A percentile compares a stretch with the other conserved stretches of the same genome.
These are phyloP conservation scores for Xylaria sp. DNA, from an alignment of 2,329 filamentous ascomycete species.

Conservation along the genomic window DNA sequence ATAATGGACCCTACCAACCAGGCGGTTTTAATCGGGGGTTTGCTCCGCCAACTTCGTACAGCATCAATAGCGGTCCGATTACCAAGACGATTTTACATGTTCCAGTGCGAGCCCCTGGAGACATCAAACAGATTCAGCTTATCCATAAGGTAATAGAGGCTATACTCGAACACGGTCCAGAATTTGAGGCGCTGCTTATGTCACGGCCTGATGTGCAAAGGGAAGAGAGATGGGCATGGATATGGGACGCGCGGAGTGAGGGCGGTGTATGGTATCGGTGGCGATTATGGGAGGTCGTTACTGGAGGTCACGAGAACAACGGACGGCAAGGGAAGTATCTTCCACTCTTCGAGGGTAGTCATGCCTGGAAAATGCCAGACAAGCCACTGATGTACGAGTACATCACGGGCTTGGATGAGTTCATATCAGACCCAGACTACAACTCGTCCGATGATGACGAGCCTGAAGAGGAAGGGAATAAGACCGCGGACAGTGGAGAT, in stretches of 20 bases:
- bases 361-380: constrained; percentile 73
- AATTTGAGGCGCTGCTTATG: constrained; percentile 92
- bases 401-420: constrained; percentile 67
- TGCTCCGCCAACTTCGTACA: constrained; percentile 70
- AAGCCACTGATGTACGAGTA: constrained; percentile 75
- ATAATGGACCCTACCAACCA: constrained; percentile 37
- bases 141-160: constrained; percentile 86
- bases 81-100: constrained; percentile 54
- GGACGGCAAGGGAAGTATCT: constrained; percentile 48
- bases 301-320: constrained; percentile 47
- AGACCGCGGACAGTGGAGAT: constrained; percentile 35
- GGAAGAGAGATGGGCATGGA: constrained; percentile 88
- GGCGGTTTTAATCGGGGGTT: constrained; percentile 55
- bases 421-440: constrained; percentile 79
- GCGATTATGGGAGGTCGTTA: constrained; percentile 83
- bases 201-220: constrained; percentile 73
- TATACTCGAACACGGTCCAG: constrained; percentile 71
- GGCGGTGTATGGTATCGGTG: constrained; percentile 90
- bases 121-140: constrained; percentile 71
- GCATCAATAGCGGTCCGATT: constrained; percentile 37
- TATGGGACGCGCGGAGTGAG: constrained; percentile 77
- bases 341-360: constrained; percentile 68
- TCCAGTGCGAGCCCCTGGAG: constrained; percentile 67
- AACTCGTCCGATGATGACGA: constrained; percentile 83
- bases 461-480: constrained; percentile 52